A percentile compares a stretch with the other conserved stretches of the same genome.
Conservation (phyloP, 495 filamentous ascomycete species). For the Eremomyces bilateralis region DNA sequence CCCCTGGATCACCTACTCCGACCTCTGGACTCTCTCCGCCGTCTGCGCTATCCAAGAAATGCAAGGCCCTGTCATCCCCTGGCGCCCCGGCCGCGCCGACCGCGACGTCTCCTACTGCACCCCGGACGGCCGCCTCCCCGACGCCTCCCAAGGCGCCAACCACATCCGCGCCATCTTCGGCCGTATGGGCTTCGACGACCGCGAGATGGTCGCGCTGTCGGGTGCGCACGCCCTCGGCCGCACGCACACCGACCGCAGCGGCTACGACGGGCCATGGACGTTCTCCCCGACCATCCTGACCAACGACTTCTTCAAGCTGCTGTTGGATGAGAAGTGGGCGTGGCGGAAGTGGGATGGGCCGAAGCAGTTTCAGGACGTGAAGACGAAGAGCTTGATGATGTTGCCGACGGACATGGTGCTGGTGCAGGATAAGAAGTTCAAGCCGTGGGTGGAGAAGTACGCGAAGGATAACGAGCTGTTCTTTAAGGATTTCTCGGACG, state of each 20-base stretch:
- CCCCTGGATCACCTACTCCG: constrained; percentile 91
- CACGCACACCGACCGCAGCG: constrained; percentile 74
- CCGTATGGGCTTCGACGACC: constrained; percentile 96
- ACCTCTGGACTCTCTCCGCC: constrained; percentile 86
- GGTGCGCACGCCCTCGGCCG: constrained; percentile 88
- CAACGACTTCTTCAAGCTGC: constrained; percentile 82
- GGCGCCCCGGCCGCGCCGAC: constrained; percentile 73
- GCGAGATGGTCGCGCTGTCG: constrained; percentile 76
- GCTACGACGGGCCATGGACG: constrained; percentile 86
- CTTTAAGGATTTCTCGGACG: constrained; percentile 80
- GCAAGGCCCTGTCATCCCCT: constrained; percentile 72
- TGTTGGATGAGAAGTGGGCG: constrained; percentile 81
- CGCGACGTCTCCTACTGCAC: constrained; percentile 63
- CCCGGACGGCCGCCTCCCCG: constrained; percentile 88
- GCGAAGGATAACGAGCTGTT: constrained; percentile 79
- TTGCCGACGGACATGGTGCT: constrained; percentile 78
- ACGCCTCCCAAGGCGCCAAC: constrained; percentile 53
- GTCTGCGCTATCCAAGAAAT: constrained; percentile 85
- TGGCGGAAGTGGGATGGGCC: constrained; percentile 89
- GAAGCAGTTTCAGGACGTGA: constrained; percentile 63
- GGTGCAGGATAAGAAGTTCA: constrained; percentile 75
- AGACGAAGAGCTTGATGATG: constrained; percentile 86
- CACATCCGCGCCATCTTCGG: constrained; percentile 87
- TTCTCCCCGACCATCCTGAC: constrained; percentile 87
- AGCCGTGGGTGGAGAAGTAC: constrained; percentile 66